A percentile compares a stretch with the other conserved stretches of the same genome.
These are phyloP conservation scores for Cicer cuneatum DNA, from an alignment of 306 rosid species.

Conservation along the genomic window DNA sequence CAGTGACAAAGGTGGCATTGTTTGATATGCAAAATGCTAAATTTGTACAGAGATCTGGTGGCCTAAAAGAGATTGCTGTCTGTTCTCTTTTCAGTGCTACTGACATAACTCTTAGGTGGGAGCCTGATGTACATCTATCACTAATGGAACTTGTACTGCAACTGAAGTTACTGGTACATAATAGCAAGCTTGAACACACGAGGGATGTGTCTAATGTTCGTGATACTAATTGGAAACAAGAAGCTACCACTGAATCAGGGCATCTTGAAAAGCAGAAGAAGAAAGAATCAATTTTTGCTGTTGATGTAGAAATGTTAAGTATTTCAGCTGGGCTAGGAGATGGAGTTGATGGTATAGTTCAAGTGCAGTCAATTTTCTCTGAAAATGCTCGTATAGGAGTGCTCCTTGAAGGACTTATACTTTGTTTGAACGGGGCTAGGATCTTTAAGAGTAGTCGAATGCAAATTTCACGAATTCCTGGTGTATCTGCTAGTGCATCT, in stretches of 20 bases:
- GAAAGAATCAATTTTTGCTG: conserved; percentile 87
- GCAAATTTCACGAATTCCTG: conserved; percentile 95
- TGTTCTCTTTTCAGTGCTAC: conserved; percentile 99
- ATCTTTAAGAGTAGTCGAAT: conserved; percentile 91
- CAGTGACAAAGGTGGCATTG: conserved; percentile 69
- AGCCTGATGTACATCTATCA: conserved; percentile 88
- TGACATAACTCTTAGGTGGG: conserved; percentile 90
- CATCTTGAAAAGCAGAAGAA: conserved; percentile 75
- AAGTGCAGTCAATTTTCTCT: conserved; percentile 95
- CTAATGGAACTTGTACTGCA: conserved; percentile 78
- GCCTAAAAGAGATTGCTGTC: conserved; percentile 85
- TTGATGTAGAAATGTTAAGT: conserved; percentile 89
- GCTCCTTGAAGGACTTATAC: conserved; percentile 93
- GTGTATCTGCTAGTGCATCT: conserved; percentile 61
- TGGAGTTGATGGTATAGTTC: conserved; percentile 90
- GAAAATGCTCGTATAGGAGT: conserved; percentile 97
- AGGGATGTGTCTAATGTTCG: conserved; percentile 51
- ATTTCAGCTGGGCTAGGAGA: conserved; percentile 90
- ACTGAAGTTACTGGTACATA: conserved; percentile 77
- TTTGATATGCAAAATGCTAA: conserved; percentile 97
- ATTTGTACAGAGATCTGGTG: conserved; percentile 89
- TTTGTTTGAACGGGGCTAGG: conserved; percentile 79
- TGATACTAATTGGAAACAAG: conserved; percentile 64
- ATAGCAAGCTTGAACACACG: conserved; percentile 62
- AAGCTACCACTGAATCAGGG: conserved; percentile 58